phyloP scores from a whole-genome alignment of 2,329 filamentous ascomycete species.

The Exophiala dermatitidis region DNA sequence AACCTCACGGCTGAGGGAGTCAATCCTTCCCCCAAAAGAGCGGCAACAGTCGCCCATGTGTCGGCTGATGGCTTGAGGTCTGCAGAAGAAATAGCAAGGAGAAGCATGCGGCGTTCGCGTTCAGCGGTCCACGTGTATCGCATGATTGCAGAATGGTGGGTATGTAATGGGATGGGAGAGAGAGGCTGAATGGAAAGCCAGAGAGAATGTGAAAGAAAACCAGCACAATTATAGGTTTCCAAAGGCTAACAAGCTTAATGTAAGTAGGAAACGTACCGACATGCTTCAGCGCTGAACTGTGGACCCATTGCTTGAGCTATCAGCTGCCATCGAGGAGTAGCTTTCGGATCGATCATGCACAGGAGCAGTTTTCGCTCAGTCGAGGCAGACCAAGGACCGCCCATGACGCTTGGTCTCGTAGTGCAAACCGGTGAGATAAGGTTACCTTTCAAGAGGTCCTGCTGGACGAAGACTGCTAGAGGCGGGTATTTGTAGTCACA shows the following conservation, averaged over 20 bases:
- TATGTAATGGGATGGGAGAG: not conserved
- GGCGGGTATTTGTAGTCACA: slow-evolving; percentile 2
- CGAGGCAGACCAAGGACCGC: slow-evolving; percentile 14
- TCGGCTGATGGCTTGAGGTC: slow-evolving; percentile 19
- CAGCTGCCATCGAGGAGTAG: slow-evolving; percentile 18
- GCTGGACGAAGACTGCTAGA: not conserved
- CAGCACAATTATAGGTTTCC: slow-evolving; percentile 4
- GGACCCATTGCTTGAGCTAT: slow-evolving; percentile 17
- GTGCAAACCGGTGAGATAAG: no score
- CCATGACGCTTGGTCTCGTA: not conserved
- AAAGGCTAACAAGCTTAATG: not conserved
- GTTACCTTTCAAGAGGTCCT: not conserved
- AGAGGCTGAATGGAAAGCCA: slow-evolving; percentile 6
- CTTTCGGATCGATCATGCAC: slow-evolving; percentile 18
- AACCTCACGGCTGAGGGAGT: slow-evolving; percentile 24
- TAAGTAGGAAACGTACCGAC: slow-evolving; percentile 16
- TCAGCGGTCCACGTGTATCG: slow-evolving; percentile 21
- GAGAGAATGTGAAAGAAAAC: slow-evolving; percentile 1
- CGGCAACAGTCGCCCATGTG: slow-evolving; percentile 26
- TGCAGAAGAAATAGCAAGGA: slow-evolving; percentile 17
- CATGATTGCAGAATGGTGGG: slow-evolving; percentile 6
- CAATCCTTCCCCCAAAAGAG: slow-evolving; percentile 20
- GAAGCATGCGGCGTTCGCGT: slow-evolving; percentile 19
- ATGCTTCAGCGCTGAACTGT: slow-evolving; percentile 19
- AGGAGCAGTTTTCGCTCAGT: slow-evolving; percentile 20